Base-by-base conservation (phyloP, 257 asterid genomes). In the Plectranthus barbatus region DNA sequence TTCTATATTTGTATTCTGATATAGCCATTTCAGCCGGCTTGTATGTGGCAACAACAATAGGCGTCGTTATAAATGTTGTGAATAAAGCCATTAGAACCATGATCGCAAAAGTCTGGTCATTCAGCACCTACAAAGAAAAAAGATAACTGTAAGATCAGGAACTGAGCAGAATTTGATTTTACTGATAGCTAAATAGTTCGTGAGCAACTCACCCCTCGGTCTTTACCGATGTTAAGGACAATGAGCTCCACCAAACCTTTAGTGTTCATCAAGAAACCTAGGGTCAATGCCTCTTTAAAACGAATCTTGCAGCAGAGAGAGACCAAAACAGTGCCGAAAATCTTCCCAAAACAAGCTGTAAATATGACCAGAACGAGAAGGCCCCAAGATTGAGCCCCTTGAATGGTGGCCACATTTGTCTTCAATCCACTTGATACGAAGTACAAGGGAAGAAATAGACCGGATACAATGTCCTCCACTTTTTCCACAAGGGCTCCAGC, bases 151-250 rank as follows among this genome's bases (percentile, higher is more conserved):
- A 8, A 36, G 11, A 7, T 36, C 11, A 36, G 10, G 41, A 36
- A 36, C 41, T 34, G 10, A 36, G 4, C 2, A 36, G 7, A 36
- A 5, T 8, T 36, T 26, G n/a, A n/a, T n/a, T n/a, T 1, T 26
- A 26, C 31, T 1, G 31, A 26, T 26, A 36, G 41, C 41, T 10
- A 36, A 36, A 36, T 34, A 34, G 40, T 42, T 36, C 24, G 5
- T 41, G 41, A 7, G 5, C 1, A 47, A 18, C 20, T 59, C 49
- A 87, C 95, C 86, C 84, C 84, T 72, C 91, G 66, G 42, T 88
- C 96, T 75, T 77, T 83, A 19, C 96, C 94, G 14, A 88, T 85
- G 75, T 87, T 87, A 23, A 85, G 94, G 57, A 87, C 93, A 67
- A 87, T 87, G 69, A 87, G 85, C 75, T 84, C 95, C 50, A 87